Conservation (phyloP, 306 rosid species). For the Lathyrus aphaca region DNA sequence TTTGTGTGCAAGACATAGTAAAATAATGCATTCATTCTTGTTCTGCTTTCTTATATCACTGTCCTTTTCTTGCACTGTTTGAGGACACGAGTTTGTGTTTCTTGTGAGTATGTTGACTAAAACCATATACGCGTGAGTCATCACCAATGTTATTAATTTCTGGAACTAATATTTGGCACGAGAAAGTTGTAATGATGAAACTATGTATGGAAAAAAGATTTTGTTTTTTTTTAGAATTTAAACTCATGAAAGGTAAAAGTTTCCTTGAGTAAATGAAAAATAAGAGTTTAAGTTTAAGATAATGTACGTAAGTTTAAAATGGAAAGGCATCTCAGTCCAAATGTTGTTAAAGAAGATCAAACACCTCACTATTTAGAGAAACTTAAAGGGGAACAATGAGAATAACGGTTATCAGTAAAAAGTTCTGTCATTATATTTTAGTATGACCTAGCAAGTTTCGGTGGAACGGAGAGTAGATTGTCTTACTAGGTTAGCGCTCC, state of each 20-base stretch:
- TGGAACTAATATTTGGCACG: background rate
- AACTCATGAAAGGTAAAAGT: background rate
- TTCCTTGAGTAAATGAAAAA: background rate
- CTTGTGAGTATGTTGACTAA: background rate
- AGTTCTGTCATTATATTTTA: too few relatives aligned
- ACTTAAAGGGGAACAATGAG: background rate
- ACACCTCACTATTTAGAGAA: background rate
- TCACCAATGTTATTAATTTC: background rate
- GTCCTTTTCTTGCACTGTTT: conserved; percentile 6
- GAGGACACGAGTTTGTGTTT: background rate
- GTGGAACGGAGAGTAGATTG: too few relatives aligned
- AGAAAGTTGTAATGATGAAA: background rate
- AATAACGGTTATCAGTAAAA: background rate
- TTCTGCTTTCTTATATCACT: background rate
- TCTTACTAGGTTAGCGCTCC: too few relatives aligned
- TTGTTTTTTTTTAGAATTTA: background rate
- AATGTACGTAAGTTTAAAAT: background rate
- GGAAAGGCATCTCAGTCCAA: background rate
- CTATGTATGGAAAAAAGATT: too few relatives aligned
- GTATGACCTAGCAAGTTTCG: too few relatives aligned
- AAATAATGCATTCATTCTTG: conserved; percentile 8
- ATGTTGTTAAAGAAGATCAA: background rate
- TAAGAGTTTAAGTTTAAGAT: background rate
- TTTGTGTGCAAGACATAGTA: background rate
- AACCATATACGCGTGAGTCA: background rate